Conservation (phyloP, 208 protist genomes). For the Naegleria fowleri region DNA sequence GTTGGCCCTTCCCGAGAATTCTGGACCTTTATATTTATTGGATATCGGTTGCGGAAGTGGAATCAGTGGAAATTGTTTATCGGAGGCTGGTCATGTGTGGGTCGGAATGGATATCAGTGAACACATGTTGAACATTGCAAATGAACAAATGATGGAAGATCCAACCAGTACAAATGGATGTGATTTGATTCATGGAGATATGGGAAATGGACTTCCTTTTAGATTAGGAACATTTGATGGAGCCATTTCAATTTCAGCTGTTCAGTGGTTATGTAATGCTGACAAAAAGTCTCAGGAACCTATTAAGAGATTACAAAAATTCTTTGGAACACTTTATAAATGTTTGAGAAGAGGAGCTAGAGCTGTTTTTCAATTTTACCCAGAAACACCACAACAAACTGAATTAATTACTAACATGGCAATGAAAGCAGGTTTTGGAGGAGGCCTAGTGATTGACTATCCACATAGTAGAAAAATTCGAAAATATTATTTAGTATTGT, state of each 20-base stretch:
- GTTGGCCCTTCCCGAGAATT: conserved; percentile 68
- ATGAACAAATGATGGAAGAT: conserved; percentile 60
- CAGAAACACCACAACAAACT: conserved; percentile 84
- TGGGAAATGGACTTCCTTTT: conserved; percentile 91
- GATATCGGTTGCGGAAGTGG: conserved; percentile 98
- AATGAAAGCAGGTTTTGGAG: conserved; percentile 94
- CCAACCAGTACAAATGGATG: conserved; percentile 29
- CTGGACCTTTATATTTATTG: conserved; percentile 70
- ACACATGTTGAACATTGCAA: conserved; percentile 84
- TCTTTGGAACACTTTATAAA: conserved; percentile 95
- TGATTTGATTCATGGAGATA: conserved; percentile 83
- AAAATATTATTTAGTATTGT: conserved; percentile 89
- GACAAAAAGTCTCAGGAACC: conserved; percentile 85
- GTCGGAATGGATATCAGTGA: conserved; percentile 91
- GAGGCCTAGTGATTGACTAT: conserved; percentile 95
- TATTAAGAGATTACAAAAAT: conserved; percentile 74
- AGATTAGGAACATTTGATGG: conserved; percentile 94
- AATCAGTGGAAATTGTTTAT: conserved; percentile 89
- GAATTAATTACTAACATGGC: conserved; percentile 90
- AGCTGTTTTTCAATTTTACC: conserved; percentile 96
- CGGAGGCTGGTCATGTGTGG: conserved; percentile 85
- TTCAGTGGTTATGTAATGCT: conserved; percentile 98
- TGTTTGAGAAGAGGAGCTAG: conserved; percentile 76
- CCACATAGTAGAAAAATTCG: conserved; percentile 93
- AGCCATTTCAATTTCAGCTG: conserved; percentile 92